Evolutionary conservation across 2,329 filamentous ascomycete genomes (phyloP), one percentile per base, ranked within the genome.

Genomic region (Bipolaris zeicola): DNA sequence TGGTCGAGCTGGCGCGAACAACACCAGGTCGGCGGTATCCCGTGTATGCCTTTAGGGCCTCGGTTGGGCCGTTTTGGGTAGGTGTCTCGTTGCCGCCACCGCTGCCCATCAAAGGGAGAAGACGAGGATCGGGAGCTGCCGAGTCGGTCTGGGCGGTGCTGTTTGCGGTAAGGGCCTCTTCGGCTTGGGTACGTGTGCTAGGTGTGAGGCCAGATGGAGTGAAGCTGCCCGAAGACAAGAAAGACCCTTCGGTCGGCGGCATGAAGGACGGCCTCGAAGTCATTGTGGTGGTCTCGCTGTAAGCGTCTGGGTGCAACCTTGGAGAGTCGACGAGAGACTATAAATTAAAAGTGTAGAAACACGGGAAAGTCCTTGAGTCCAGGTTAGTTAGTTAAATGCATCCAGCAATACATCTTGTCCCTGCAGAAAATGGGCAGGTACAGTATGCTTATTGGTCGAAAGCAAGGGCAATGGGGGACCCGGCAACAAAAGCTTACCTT

Each of bases 121-220:
- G 38, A 1, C 56, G 56, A 13, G 65, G 66, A 14, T 72, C 70
- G 3, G 73, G 73, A 3, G 73, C 73, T 34, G 73, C 73, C 8
- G 72, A 70, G 41, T 76, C 73, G 20, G 73, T 76, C 56, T 75
- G 73, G 10, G 63, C 52, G 28, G 47, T 50, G 18, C 60, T 68
- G 62, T 76, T 76, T 28, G 62, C 60, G 1, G 64, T 64, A 42
- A 76, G 66, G 22, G 68, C 69, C n/a, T 64, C 68, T 62, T 76
- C 73, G 18, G 69, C 73, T 66, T 75, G 67, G 11, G 67, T 69
- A 18, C 73, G 71, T 14, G 73, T 74, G 31, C 66, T 72, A 20
- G 73, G 73, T 13, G 73, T 75, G 2, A 76, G 67, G 34, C 68
- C 70, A 6, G 73, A 73, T 5, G 73, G 73, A 1, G 71, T 74